phyloP scores from a whole-genome alignment of 257 asterid species.

The Henckelia pumila region DNA sequence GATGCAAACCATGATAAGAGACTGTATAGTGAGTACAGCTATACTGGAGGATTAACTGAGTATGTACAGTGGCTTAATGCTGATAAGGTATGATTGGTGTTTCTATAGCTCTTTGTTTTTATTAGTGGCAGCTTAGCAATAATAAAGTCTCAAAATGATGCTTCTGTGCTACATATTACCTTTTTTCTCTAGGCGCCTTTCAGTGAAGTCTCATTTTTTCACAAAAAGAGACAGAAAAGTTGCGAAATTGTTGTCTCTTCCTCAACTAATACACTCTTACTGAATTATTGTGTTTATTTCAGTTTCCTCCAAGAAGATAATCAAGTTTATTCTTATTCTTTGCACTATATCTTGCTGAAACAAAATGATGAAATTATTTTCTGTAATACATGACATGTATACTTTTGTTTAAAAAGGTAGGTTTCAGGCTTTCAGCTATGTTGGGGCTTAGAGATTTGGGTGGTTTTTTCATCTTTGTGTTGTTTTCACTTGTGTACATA shows the following conservation, averaged over 20 bases:
- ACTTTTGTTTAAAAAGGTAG: neutral
- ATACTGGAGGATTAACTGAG: constrained; percentile 93
- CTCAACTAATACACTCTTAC: neutral
- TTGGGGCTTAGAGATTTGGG: neutral
- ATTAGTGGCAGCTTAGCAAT: constrained; percentile 4
- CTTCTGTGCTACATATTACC: neutral
- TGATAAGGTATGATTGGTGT: constrained; percentile 66
- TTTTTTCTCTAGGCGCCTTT: neutral
- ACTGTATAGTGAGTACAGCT: constrained; percentile 59
- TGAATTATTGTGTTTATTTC: neutral
- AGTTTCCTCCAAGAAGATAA: neutral
- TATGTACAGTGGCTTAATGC: constrained; percentile 90
- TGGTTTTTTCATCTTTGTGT: neutral
- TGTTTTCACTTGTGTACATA: neutral
- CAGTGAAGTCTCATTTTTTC: neutral
- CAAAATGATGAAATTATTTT: neutral
- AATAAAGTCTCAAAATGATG: constrained; percentile 18
- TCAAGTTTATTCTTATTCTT: neutral
- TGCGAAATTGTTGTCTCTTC: neutral
- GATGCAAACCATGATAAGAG: constrained; percentile 59
- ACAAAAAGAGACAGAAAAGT: neutral
- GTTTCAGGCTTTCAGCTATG: neutral
- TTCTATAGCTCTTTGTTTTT: constrained; percentile 12
- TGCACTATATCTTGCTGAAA: neutral
- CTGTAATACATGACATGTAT: neutral